Base-by-base conservation (phyloP, 768 basidiomycete species). In the Polyporus arcularius region DNA sequence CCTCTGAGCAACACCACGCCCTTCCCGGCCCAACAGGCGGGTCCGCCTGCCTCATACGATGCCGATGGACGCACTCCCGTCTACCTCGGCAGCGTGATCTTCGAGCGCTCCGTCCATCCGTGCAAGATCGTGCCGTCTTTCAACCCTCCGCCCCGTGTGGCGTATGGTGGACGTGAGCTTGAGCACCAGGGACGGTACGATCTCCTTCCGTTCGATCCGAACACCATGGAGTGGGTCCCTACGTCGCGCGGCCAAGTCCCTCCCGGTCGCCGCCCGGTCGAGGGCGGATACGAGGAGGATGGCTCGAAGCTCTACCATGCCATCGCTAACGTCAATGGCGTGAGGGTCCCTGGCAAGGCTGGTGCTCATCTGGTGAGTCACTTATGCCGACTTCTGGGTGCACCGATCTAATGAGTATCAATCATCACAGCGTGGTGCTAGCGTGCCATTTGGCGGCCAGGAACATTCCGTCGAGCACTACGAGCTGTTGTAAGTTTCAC, bases 71-170 rank as follows among this genome's bases (percentile, higher is more conserved):
- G 65, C 28, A 80, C 81, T 2, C 86, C 87, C 5, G 70, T 92
- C 60, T 94, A 80, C 74, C 65, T 94, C 35, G 92, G 90, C 14
- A 89, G 88, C 4, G 92, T 90, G 11, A 74, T 92, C 48, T 78
- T 92, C 69, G 77, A 57, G 9, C 65, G 77, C 61, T 84, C 86
- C 0, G 88, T 92, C 3, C 91, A 94, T 60, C 92, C 92, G 4
- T 93, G 92, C 82, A 94, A 94, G 78, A 83, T 93, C 66, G 84
- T 77, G 1, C 84, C 86, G 10, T 71, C 79, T 63, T 82, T 89
- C n/a, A 68, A n/a, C 68, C 80, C 64, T 64, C 77, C 72, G 60
- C 83, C 72, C 69, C 80, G 74, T 26, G 86, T 92, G 2, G 78
- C 90, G 3, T 90, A 82, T 65, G 89, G 82, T 14, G 88, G 88